A percentile compares a stretch with the other conserved stretches of the same genome.
Conservation (phyloP, 345 rosid species). For the Stellera chamaejasme region DNA sequence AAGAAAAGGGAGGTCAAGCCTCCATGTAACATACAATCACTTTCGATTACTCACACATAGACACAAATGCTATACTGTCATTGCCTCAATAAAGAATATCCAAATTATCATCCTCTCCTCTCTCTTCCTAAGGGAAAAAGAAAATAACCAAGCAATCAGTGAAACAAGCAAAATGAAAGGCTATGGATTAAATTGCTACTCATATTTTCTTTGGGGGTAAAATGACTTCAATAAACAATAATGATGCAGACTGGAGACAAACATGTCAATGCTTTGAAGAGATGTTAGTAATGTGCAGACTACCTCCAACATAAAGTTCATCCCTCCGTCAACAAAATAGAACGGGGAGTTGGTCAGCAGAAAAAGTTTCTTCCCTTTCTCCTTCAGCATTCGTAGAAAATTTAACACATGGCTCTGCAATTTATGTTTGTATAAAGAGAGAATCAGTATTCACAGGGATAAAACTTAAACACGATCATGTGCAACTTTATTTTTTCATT, state of each 20-base stretch:
- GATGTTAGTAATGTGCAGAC: constrained; percentile 10
- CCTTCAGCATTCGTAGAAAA: constrained; percentile 68
- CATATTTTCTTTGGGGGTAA: no score
- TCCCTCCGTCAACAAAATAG: constrained; percentile 95
- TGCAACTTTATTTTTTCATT: not conserved
- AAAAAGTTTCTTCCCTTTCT: constrained; percentile 92
- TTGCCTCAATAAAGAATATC: no score
- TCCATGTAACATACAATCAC: no score
- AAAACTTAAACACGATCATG: constrained; percentile 6
- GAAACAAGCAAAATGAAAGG: no score
- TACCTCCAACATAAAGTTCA: constrained; percentile 92
- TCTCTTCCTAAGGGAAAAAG: no score
- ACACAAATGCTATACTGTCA: no score
- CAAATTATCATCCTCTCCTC: no score
- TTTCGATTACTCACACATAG: no score
- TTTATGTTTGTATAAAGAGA: constrained; percentile 6
- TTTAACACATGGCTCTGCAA: constrained; percentile 55
- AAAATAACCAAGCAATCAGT: no score
- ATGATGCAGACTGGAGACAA: not conserved
- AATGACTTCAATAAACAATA: not conserved
- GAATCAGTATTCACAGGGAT: constrained; percentile 4
- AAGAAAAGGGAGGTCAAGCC: no score
- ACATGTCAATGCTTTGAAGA: not conserved
- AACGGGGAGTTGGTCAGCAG: constrained; percentile 91
- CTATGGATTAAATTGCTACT: no score